Conservation (phyloP, 352 stramenopile species). For the Phytophthora syringae region DNA sequence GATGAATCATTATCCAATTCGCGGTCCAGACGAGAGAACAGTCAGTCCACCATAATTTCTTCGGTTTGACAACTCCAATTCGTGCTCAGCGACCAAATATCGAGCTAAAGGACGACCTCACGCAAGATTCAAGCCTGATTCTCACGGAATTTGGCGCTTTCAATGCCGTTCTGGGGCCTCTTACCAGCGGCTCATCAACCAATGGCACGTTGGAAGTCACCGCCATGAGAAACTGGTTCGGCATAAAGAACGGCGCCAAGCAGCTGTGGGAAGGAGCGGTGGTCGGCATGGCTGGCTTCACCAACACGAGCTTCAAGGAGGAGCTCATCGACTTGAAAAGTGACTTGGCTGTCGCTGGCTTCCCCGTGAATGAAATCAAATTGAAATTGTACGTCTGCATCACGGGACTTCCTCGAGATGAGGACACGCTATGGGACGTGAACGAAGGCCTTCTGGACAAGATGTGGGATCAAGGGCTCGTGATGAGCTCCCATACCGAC, state of each 20-base stretch:
- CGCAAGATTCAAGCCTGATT: no score
- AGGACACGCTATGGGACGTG: neutral
- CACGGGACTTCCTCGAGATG: neutral
- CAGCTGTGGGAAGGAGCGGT: neutral
- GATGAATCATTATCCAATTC: no score
- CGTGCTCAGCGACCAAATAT: no score
- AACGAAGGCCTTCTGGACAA: neutral
- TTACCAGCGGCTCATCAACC: no score
- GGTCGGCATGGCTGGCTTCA: neutral
- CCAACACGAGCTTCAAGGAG: neutral
- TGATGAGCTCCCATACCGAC: no score
- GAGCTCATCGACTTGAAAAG: neutral
- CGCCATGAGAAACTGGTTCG: neutral
- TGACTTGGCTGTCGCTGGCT: neutral
- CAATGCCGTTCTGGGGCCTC: no score
- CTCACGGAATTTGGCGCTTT: no score
- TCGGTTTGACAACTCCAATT: no score
- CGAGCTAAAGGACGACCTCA: no score
- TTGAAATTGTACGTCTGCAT: neutral
- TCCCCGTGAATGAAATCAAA: neutral
- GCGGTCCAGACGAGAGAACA: no score
- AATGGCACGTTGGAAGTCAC: neutral
- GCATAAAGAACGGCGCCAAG: neutral
- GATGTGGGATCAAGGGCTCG: no score
- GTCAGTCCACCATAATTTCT: no score